These are phyloP conservation scores for Pseudoscleropodium purum DNA, from an alignment of 225 moss, liverwort and hornwort genomes.

Conservation along the genomic window DNA sequence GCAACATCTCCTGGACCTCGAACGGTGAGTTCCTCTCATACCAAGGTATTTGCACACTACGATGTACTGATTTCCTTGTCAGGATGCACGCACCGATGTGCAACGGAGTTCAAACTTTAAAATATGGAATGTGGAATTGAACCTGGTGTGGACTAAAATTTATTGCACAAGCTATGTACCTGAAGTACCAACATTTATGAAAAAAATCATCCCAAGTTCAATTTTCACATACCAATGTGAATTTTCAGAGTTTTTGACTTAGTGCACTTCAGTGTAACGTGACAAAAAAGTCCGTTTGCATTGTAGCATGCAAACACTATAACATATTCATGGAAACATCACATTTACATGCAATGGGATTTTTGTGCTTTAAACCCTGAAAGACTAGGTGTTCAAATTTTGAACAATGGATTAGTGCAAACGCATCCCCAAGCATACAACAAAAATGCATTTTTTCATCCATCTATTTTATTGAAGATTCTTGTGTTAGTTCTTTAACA, in stretches of 20 bases:
- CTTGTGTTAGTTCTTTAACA: neutral
- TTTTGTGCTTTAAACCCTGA: no score
- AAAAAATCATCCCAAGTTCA: no score
- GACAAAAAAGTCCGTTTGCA: no score
- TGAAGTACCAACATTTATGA: no score
- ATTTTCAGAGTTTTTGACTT: no score
- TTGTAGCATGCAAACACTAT: no score
- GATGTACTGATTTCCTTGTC: neutral
- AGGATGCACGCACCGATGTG: neutral
- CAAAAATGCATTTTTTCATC: neutral
- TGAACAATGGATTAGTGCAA: neutral
- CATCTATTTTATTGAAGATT: neutral
- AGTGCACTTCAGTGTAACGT: no score
- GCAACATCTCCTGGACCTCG: constrained; percentile 48
- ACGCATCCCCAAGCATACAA: neutral
- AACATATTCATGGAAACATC: no score
- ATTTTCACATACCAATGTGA: no score
- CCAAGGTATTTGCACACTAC: neutral
- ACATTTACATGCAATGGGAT: no score
- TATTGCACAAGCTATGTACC: no score
- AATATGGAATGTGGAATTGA: neutral
- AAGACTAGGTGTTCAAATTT: no score
- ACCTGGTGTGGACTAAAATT: neutral
- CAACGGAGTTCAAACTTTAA: neutral
- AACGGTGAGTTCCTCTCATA: constrained; percentile 9